Evolutionary conservation across 371 early-diverging fungal species (phyloP).

Genomic region (Lichtheimia ornata): DNA sequence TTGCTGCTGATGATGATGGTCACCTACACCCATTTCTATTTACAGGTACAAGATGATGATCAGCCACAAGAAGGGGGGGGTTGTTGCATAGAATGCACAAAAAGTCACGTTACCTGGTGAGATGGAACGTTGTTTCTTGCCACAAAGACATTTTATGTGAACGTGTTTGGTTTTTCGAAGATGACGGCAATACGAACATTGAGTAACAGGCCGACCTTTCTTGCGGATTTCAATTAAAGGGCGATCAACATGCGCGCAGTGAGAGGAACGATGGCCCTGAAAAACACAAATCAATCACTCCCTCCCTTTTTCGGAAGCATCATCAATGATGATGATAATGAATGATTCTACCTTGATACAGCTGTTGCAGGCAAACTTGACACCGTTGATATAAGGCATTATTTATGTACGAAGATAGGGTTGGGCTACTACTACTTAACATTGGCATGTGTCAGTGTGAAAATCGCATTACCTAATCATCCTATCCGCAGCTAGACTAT

Average conservation of each 20-base stretch:
- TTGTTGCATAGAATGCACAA: background rate
- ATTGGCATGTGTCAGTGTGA: background rate
- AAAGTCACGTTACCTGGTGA: conserved; percentile 2
- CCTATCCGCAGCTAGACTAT: background rate
- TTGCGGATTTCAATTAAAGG: conserved; percentile 70
- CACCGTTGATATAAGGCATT: conserved; percentile 24
- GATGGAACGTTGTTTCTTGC: conserved; percentile 15
- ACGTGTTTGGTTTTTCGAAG: conserved; percentile 75
- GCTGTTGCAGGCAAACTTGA: conserved; percentile 36
- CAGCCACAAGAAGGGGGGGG: background rate
- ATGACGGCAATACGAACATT: conserved; percentile 77
- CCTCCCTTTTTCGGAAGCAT: background rate
- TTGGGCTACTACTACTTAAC: background rate
- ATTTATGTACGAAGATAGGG: background rate
- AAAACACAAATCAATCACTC: background rate
- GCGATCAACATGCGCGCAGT: conserved; percentile 65
- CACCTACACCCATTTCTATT: background rate
- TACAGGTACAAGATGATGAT: background rate
- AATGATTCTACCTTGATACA: conserved; percentile 32
- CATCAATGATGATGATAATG: background rate
- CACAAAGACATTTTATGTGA: conserved; percentile 76
- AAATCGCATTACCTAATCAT: background rate
- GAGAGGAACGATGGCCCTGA: conserved; percentile 68
- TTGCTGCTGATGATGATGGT: conserved; percentile 2
- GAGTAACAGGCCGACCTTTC: conserved; percentile 81